A percentile compares a stretch with the other conserved stretches of the same genome.
These are phyloP conservation scores for Beauveria asiatica DNA, from an alignment of 2,329 filamentous ascomycete species.

Conservation along the genomic window DNA sequence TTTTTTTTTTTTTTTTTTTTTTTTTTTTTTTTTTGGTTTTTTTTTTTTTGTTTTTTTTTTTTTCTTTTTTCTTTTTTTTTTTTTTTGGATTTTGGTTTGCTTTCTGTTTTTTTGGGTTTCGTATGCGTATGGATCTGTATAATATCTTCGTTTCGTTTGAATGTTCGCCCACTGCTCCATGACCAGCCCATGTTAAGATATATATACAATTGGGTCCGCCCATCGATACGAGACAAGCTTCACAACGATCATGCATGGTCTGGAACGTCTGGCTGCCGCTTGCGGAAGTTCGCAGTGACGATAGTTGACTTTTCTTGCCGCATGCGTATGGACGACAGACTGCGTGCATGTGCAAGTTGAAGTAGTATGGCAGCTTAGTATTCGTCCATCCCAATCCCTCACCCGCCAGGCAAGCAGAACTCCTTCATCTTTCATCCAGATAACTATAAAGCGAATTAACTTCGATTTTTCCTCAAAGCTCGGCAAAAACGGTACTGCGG, in stretches of 20 bases:
- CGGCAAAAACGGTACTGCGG: not conserved
- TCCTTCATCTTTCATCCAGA: not conserved
- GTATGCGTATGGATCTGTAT: too few relatives aligned
- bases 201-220: not conserved
- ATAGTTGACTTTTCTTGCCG: not conserved
- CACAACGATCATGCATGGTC: not conserved
- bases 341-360: too few relatives aligned
- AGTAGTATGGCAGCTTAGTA: not conserved
- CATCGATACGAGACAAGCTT: not conserved
- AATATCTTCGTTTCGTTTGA: not conserved
- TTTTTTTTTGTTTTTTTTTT: not conserved
- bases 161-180: not conserved
- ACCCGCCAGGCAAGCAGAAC: not conserved
- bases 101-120: not conserved
- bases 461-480: not conserved
- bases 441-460: not conserved
- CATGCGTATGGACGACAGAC: not conserved
- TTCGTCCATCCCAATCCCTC: not conserved
- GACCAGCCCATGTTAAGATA: not conserved
- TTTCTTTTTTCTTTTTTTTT: not conserved
- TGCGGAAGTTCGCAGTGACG: not conserved
- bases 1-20: too few relatives aligned
- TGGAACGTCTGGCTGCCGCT: not conserved
- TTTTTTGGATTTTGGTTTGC: not conserved
- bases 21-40: not conserved